These are phyloP conservation scores for Tetrahymena elliotti DNA, from an alignment of 73 alveolate species.

Conservation along the genomic window DNA sequence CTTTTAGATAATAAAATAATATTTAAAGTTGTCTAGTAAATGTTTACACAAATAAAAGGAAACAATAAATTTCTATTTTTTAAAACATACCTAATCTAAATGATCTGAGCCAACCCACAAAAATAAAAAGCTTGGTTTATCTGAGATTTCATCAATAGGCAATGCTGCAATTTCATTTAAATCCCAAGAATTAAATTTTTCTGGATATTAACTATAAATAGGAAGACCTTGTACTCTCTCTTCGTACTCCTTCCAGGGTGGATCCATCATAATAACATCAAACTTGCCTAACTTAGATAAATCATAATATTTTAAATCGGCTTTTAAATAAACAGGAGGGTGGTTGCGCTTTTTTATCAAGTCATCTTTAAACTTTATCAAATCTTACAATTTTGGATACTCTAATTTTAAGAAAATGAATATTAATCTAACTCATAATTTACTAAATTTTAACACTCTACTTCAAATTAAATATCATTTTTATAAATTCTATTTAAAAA, in stretches of 20 bases:
- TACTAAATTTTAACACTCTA: no score
- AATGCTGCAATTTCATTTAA: conserved; percentile 79
- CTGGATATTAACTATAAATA: conserved; percentile 12
- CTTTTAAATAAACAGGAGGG: conserved; percentile 74
- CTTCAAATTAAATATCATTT: no score
- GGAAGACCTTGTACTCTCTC: conserved; percentile 16
- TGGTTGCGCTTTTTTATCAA: conserved; percentile 66
- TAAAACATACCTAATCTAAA: conserved; percentile 7
- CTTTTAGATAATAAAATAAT: no score
- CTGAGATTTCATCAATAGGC: conserved; percentile 76
- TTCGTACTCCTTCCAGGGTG: conserved; percentile 85
- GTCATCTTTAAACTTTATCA: conserved; percentile 68
- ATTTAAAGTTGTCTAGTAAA: conserved; percentile 41
- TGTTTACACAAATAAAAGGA: no score
- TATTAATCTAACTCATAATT: not conserved
- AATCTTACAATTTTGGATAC: conserved; percentile 76
- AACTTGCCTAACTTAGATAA: conserved; percentile 77
- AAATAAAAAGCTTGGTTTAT: conserved; percentile 72
- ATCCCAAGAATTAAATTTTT: conserved; percentile 77
- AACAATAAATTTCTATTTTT: no score
- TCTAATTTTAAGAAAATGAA: not conserved
- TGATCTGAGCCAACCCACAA: conserved; percentile 84
- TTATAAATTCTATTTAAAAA: not conserved
- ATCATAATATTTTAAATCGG: conserved; percentile 74
- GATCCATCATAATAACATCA: conserved; percentile 92